Evolutionary conservation across 179 eudicot species (phyloP).

Genomic region (Amaranthus tricolor): DNA sequence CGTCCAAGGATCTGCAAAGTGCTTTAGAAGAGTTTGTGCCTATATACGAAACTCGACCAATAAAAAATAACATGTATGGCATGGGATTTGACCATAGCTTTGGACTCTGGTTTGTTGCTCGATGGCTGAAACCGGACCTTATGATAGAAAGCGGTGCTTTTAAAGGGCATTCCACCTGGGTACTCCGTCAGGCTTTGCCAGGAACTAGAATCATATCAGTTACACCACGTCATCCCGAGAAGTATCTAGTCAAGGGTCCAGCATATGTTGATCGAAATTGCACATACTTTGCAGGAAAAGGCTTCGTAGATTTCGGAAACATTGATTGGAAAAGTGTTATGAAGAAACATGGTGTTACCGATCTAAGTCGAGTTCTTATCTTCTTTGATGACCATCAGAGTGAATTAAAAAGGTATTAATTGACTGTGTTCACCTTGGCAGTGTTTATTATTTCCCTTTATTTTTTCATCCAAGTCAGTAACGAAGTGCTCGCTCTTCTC

Average conservation of each 20-base stretch:
- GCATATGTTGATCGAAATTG: constrained; percentile 94
- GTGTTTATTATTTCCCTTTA: background rate
- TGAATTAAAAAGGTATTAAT: constrained; percentile 76
- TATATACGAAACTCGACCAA: constrained; percentile 84
- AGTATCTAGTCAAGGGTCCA: constrained; percentile 89
- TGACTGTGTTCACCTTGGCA: constrained; percentile 4
- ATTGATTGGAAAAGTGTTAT: constrained; percentile 76
- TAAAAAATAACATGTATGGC: constrained; percentile 87
- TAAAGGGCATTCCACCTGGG: constrained; percentile 99
- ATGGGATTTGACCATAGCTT: constrained; percentile 99
- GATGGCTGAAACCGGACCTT: constrained; percentile 87
- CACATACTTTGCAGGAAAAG: constrained; percentile 96
- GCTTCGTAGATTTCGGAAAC: constrained; percentile 90
- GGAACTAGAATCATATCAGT: constrained; percentile 73
- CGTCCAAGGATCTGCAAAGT: constrained; percentile 76
- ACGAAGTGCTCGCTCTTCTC: constrained; percentile 12
- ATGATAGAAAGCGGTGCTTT: constrained; percentile 99
- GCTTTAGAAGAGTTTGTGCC: constrained; percentile 91
- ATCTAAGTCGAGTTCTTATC: constrained; percentile 67
- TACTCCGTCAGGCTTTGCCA: constrained; percentile 92
- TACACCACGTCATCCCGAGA: constrained; percentile 93
- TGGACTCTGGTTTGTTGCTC: constrained; percentile 93
- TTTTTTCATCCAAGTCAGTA: constrained; percentile 16
- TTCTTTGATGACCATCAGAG: constrained; percentile 99
- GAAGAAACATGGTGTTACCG: constrained; percentile 73